Evolutionary conservation across 2,329 filamentous ascomycete genomes (phyloP).

Genomic region (Niveomyces coronatus): DNA sequence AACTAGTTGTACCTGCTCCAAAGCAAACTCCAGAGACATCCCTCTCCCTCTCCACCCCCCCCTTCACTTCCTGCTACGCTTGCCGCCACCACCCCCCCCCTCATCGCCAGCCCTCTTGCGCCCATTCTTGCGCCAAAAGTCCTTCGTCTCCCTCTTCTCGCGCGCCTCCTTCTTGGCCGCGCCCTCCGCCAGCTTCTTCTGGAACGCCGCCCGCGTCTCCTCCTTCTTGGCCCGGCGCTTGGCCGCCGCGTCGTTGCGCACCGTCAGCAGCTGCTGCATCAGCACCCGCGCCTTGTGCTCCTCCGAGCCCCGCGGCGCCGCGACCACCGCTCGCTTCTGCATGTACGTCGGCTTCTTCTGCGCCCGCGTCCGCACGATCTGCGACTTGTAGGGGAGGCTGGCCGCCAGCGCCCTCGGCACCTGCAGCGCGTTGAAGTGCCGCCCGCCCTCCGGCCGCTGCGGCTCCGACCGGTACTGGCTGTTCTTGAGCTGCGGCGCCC

Average conservation of each 20-base stretch:
- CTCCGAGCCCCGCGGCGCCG: conserved; percentile 66
- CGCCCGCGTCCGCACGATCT: conserved; percentile 72
- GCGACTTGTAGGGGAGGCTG: conserved; percentile 82
- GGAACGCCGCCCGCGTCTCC: conserved; percentile 68
- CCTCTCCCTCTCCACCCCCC: neutral
- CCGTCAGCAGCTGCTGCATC: conserved; percentile 84
- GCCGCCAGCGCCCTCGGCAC: conserved; percentile 74
- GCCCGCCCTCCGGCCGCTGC: conserved; percentile 53
- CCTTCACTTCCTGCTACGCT: conserved; percentile 16
- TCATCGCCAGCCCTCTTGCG: conserved; percentile 48
- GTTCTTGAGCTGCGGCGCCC: conserved; percentile 73
- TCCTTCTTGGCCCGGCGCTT: conserved; percentile 82
- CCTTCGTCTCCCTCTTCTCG: conserved; percentile 85
- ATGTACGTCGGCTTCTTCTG: conserved; percentile 78
- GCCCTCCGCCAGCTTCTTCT: conserved; percentile 71
- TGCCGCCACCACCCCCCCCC: conserved; percentile 25
- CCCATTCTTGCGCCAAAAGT: conserved; percentile 87
- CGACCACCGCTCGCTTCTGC: conserved; percentile 88
- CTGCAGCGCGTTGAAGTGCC: conserved; percentile 69
- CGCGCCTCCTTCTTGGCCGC: conserved; percentile 76
- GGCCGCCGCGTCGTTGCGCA: conserved; percentile 82
- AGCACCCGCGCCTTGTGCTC: conserved; percentile 82
- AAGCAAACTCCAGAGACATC: neutral
- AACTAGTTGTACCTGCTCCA: no score
- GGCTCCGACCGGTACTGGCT: conserved; percentile 76